A percentile compares a stretch with the other conserved stretches of the same genome.
Evolutionary conservation across 495 filamentous ascomycete genomes (phyloP).

Genomic region (Neurospora tetraspora): DNA sequence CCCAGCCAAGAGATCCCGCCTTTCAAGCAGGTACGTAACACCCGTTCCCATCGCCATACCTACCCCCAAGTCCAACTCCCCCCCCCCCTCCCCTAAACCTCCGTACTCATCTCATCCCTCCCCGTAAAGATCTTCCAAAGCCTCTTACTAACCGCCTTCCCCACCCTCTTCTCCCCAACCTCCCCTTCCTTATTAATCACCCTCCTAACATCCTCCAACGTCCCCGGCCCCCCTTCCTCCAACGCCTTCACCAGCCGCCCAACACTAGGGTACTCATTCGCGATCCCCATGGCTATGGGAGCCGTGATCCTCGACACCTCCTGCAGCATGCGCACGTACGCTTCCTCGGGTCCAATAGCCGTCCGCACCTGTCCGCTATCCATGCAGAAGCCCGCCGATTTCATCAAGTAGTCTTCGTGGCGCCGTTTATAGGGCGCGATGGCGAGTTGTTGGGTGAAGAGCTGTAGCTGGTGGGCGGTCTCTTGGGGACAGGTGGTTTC

Average conservation of each 20-base stretch:
- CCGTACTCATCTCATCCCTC: conserved; percentile 52
- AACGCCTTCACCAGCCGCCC: conserved; percentile 48
- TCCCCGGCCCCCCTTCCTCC: conserved; percentile 45
- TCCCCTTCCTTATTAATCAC: conserved; percentile 58
- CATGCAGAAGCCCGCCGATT: conserved; percentile 66
- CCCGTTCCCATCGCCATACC: no score
- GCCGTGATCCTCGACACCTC: conserved; percentile 65
- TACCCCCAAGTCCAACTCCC: no score
- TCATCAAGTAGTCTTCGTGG: conserved; percentile 27
- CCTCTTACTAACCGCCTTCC: conserved; percentile 59
- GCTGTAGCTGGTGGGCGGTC: conserved; percentile 66
- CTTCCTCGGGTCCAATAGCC: conserved; percentile 57
- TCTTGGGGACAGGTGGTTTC: conserved; percentile 54
- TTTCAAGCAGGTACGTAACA: no score
- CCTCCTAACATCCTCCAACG: conserved; percentile 55
- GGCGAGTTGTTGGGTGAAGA: conserved; percentile 74
- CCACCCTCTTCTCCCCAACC: conserved; percentile 53
- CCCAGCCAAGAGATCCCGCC: no score
- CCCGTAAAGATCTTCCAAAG: conserved; percentile 68
- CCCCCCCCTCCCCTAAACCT: conserved; percentile 39
- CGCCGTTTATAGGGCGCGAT: conserved; percentile 58
- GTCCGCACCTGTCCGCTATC: conserved; percentile 70
- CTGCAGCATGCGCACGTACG: conserved; percentile 69
- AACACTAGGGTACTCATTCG: conserved; percentile 49
- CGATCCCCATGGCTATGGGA: conserved; percentile 63